Conservation (phyloP, 139 green algal species). For the Chlamydomonas sphaeroides region DNA sequence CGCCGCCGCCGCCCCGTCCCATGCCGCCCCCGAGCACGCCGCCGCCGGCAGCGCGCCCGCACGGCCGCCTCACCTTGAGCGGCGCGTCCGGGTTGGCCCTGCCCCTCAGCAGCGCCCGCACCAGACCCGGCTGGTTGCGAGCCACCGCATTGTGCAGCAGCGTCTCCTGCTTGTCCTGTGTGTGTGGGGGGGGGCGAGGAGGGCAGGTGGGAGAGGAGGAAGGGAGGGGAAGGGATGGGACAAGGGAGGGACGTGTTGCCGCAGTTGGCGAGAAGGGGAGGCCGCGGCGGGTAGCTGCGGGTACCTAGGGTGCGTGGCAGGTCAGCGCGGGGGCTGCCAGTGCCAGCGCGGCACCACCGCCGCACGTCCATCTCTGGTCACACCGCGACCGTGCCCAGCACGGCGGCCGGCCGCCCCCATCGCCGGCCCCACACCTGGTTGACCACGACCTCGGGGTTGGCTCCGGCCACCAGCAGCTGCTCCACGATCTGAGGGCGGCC, state of each 20-base stretch:
- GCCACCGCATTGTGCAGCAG: conserved; percentile 33
- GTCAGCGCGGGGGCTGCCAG: too few species aligned
- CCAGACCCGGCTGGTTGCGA: conserved; percentile 9
- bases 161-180: conserved; percentile 3
- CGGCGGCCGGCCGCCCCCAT: too few species aligned
- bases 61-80: not conserved
- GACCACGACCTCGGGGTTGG: not conserved
- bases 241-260: not conserved
- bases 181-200: not conserved
- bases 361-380: too few species aligned
- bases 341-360: too few species aligned
- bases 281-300: not conserved
- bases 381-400: too few species aligned
- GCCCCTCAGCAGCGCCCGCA: conserved; percentile 16
- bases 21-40: not conserved
- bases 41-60: too few species aligned
- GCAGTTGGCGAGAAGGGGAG: not conserved
- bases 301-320: too few species aligned
- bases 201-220: not conserved
- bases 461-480: conserved; percentile 7
- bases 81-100: not conserved
- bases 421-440: not conserved
- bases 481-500: not conserved
- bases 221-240: not conserved
- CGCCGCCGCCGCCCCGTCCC: too few species aligned